Evolutionary conservation across 805 yeast genomes (phyloP).

Genomic region (Clavispora vitiphila): DNA sequence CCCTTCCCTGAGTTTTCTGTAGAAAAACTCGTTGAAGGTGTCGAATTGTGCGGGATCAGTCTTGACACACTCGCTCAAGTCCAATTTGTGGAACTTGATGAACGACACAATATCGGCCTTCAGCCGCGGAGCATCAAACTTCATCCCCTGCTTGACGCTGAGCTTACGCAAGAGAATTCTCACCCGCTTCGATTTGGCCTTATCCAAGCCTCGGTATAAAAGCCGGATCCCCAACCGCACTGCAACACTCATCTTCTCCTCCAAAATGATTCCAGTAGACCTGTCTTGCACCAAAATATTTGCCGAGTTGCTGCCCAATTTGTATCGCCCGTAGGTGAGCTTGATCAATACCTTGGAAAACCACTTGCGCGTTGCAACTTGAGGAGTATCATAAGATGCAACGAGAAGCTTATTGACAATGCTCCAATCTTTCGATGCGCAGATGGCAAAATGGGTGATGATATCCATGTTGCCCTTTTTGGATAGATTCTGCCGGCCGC

Average conservation of each 20-base stretch:
- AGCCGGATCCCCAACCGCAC: slow-evolving; percentile 84
- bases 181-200: slow-evolving; percentile 55
- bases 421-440: slow-evolving; percentile 75
- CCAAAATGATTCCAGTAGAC: slow-evolving; percentile 79
- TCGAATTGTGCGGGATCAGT: slow-evolving; percentile 45
- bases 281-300: slow-evolving; percentile 93
- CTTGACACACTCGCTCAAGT: slow-evolving; percentile 61
- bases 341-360: slow-evolving; percentile 77
- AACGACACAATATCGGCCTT: slow-evolving; percentile 67
- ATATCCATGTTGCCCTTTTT: slow-evolving; percentile 59
- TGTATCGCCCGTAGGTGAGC: slow-evolving; percentile 82
- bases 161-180: slow-evolving; percentile 57
- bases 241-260: slow-evolving; percentile 87
- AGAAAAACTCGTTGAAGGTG: slow-evolving; percentile 88
- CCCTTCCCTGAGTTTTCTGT: slow-evolving; percentile 65
- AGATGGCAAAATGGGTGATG: slow-evolving; percentile 82
- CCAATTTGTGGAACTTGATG: slow-evolving; percentile 76
- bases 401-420: slow-evolving; percentile 58
- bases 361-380: slow-evolving; percentile 85
- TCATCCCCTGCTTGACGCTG: slow-evolving; percentile 76
- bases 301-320: slow-evolving; percentile 81
- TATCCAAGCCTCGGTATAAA: slow-evolving; percentile 68
- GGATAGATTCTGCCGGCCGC: slow-evolving; percentile 55
- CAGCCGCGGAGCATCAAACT: slow-evolving; percentile 72
- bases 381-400: slow-evolving; percentile 70